Percentiles rank a stretch among this genome's conserved stretches.
Evolutionary conservation across 78 protist species (phyloP).

Genomic region (Dictyostelium discoideum): DNA sequence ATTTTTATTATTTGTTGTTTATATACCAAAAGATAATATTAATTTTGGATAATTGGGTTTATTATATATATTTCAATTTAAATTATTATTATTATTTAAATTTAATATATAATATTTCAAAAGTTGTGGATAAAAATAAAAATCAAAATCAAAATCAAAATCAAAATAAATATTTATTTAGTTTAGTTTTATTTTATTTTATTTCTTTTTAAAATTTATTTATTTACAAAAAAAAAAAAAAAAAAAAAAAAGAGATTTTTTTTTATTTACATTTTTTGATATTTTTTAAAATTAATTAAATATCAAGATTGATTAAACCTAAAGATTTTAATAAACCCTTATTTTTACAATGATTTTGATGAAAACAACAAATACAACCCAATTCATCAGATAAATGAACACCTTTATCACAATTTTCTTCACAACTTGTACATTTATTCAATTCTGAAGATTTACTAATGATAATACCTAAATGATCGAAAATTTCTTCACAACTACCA

Average conservation of each 20-base stretch:
- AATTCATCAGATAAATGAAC: constrained; percentile 22
- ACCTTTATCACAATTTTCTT: not conserved
- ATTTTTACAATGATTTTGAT: constrained; percentile 53
- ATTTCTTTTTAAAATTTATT: too few species aligned
- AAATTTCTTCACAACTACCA: constrained; percentile 64
- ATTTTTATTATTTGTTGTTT: not conserved
- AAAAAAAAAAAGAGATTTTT: not conserved
- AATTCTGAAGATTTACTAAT: constrained; percentile 1
- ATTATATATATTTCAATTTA: too few species aligned
- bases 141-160: too few species aligned
- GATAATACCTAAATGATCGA: constrained; percentile 27
- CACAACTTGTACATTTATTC: constrained; percentile 40
- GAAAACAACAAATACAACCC: constrained; percentile 65
- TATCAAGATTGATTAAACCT: constrained; percentile 21
- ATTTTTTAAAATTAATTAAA: not conserved
- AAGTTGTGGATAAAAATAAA: too few species aligned
- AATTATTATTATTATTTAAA: too few species aligned
- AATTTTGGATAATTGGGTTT: too few species aligned
- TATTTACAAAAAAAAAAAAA: not conserved
- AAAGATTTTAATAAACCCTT: constrained; percentile 43
- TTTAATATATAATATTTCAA: too few species aligned
- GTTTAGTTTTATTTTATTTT: too few species aligned
- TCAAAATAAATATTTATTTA: too few species aligned
- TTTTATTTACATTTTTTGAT: not conserved
- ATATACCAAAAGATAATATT: too few species aligned